Evolutionary conservation across 2,329 filamentous ascomycete species (phyloP).

Genomic region (Colletotrichum sp.): DNA sequence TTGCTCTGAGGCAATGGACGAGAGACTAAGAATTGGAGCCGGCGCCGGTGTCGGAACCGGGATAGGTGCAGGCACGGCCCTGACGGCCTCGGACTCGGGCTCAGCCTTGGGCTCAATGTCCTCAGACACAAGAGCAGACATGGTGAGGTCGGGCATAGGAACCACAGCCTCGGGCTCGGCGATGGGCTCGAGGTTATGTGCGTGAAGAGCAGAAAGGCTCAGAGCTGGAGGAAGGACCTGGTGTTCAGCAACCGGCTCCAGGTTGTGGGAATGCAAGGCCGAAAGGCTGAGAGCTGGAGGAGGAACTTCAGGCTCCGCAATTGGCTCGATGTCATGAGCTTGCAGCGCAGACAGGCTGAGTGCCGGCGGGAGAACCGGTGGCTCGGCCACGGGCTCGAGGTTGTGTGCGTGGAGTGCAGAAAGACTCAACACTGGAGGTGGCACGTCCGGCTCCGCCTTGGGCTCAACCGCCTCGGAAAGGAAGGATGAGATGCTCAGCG

Average conservation of each 20-base stretch:
- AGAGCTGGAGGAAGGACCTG: conserved; percentile 28
- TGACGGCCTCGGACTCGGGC: conserved; percentile 23
- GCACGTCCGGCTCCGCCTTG: conserved; percentile 26
- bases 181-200: conserved; percentile 29
- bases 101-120: conserved; percentile 37
- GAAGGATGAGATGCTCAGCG: conserved; percentile 42
- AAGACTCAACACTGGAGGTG: conserved; percentile 20
- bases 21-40: conserved; percentile 33
- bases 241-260: conserved; percentile 30
- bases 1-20: conserved; percentile 37
- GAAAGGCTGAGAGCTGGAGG: conserved; percentile 26
- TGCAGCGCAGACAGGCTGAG: conserved; percentile 33
- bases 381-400: conserved; percentile 25
- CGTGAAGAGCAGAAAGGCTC: conserved; percentile 38
- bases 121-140: conserved; percentile 35
- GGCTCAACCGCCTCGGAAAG: conserved; percentile 43
- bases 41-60: conserved; percentile 18
- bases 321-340: conserved; percentile 33
- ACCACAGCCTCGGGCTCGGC: conserved; percentile 33
- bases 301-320: conserved; percentile 26
- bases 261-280: conserved; percentile 27
- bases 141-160: conserved; percentile 28
- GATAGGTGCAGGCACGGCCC: conserved; percentile 22
- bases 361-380: conserved; percentile 27
- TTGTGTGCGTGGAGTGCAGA: conserved; percentile 18